phyloP scores from a whole-genome alignment of 257 asterid genomes.

The Solanum tarijense region DNA sequence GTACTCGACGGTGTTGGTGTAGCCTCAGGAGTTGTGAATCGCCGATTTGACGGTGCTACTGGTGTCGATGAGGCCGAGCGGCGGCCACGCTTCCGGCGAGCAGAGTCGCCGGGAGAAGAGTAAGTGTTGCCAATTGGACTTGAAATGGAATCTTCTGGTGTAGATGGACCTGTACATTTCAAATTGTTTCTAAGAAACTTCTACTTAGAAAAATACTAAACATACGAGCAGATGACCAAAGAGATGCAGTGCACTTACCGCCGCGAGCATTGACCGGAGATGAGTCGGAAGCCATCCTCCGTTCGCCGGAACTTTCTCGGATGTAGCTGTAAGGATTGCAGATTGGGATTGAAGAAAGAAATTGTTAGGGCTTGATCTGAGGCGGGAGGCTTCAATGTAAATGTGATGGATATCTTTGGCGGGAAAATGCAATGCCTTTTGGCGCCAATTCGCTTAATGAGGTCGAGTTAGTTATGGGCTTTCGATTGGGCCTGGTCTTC shows the following conservation, averaged over 20 bases:
- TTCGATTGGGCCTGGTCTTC: slow-evolving; percentile 4
- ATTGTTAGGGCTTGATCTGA: background rate
- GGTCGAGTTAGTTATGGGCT: background rate
- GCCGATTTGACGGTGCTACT: slow-evolving; percentile 34
- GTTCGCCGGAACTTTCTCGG: background rate
- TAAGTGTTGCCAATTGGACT: slow-evolving; percentile 83
- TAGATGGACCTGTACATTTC: slow-evolving; percentile 44
- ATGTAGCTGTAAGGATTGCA: background rate
- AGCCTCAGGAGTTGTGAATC: slow-evolving; percentile 54
- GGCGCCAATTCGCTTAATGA: slow-evolving; percentile 14
- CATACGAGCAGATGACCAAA: background rate
- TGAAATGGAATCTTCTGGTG: slow-evolving; percentile 56
- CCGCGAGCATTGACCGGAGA: slow-evolving; percentile 39
- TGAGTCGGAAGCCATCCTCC: slow-evolving; percentile 70
- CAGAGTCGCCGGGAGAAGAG: slow-evolving; percentile 55
- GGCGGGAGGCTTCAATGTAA: background rate
- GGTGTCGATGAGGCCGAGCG: slow-evolving; percentile 48
- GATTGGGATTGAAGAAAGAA: background rate
- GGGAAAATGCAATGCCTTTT: slow-evolving; percentile 11
- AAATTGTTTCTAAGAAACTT: background rate
- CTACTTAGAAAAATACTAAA: slow-evolving; percentile 3
- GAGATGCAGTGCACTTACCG: slow-evolving; percentile 25
- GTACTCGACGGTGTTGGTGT: slow-evolving; percentile 59
- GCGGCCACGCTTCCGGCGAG: slow-evolving; percentile 60
- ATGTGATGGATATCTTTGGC: slow-evolving; percentile 14